These are phyloP conservation scores for Galium porrigens DNA, from an alignment of 305 asterid species.

Conservation along the genomic window DNA sequence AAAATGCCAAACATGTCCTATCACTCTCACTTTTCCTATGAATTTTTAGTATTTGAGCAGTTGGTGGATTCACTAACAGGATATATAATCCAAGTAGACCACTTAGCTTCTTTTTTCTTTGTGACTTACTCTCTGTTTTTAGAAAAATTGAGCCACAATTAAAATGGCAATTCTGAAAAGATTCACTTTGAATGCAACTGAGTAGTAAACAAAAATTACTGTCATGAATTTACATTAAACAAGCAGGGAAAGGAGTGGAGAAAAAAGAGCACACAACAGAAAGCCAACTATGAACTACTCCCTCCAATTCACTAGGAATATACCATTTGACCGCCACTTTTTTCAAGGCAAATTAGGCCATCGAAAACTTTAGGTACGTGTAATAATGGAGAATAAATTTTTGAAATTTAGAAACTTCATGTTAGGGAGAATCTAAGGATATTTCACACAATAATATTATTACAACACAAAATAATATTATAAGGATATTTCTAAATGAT, in stretches of 20 bases:
- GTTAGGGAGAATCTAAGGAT: no score
- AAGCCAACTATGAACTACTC: not conserved
- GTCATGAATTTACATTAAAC: not conserved
- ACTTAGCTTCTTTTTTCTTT: not conserved
- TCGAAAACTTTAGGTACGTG: no score
- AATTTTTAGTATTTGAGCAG: not conserved
- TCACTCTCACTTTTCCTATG: not conserved
- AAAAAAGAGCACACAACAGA: not conserved
- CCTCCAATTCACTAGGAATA: no score
- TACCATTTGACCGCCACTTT: no score
- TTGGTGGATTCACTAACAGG: not conserved
- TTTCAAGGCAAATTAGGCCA: no score
- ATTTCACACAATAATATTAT: no score
- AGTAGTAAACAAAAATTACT: not conserved
- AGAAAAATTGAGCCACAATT: not conserved
- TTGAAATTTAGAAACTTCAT: no score
- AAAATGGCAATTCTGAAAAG: not conserved
- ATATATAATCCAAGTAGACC: not conserved
- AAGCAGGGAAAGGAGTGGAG: not conserved
- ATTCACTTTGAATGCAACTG: not conserved
- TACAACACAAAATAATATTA: not conserved
- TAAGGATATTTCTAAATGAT: no score
- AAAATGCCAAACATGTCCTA: not conserved
- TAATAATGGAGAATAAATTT: no score
- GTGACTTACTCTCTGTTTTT: not conserved